Percentiles rank a stretch among this genome's conserved stretches.
phyloP scores from a whole-genome alignment of 83 land plant genomes.

The Picea abies region DNA sequence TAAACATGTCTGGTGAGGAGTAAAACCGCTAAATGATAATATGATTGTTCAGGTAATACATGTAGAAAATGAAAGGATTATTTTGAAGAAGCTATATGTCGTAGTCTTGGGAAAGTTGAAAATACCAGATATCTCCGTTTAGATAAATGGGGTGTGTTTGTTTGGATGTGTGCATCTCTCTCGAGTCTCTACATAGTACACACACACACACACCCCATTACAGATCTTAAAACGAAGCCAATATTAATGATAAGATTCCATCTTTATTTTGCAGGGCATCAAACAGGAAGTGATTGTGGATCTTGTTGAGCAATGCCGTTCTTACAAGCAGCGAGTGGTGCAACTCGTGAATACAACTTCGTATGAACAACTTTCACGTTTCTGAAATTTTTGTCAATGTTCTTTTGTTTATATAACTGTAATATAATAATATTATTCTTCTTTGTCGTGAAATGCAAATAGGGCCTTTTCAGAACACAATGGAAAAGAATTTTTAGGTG shows the following conservation, averaged over 20 bases:
- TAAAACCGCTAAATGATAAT: too few relatives aligned
- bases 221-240: too few relatives aligned
- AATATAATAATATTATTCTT: background rate
- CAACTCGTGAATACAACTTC: slow-evolving; percentile 88
- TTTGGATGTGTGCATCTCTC: background rate
- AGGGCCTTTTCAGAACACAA: background rate
- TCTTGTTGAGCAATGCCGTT: slow-evolving; percentile 55
- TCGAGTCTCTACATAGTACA: too few relatives aligned
- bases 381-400: background rate
- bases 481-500: background rate
- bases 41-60: too few relatives aligned
- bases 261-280: slow-evolving; percentile 29
- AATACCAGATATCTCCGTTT: too few relatives aligned
- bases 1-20: too few relatives aligned
- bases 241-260: background rate
- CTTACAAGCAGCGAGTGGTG: slow-evolving; percentile 80
- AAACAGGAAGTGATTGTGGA: slow-evolving; percentile 46
- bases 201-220: too few relatives aligned
- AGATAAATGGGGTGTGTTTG: background rate
- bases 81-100: too few relatives aligned
- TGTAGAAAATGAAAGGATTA: too few relatives aligned
- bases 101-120: too few relatives aligned
- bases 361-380: slow-evolving; percentile 30
- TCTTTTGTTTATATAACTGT: background rate
- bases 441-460: background rate